Evolutionary conservation across 2,329 filamentous ascomycete genomes (phyloP), one percentile per base, ranked within the genome.

Genomic region (Aspergillus sp.): DNA sequence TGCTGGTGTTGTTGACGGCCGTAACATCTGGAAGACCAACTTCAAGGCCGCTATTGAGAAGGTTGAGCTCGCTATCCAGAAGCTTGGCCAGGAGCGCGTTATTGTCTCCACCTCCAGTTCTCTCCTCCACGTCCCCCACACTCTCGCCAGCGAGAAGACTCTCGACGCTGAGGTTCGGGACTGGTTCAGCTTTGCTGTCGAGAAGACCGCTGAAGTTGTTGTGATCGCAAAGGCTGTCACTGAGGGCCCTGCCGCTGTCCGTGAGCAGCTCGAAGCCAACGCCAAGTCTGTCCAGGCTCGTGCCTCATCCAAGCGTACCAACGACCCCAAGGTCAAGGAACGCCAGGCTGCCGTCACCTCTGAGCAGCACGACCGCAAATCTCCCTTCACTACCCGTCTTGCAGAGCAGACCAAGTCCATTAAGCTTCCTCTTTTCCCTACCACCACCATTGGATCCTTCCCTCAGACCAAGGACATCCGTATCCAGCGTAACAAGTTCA

Each of bases 21-120:
- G 95, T 73, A 99, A 99, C 87, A 98, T 99, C 85, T 99, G 95
- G 95, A 99, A 99, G 90, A 97, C 92, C 81, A 96, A 98, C 88
- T 90, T 97, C 83, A 90, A 96, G 87, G 87, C 87, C 71, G 92
- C 95, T 73, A 96, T 99, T 66, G 93, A 95, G 84, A 86, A 82
- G 64, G 89, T 95, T 62, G 91, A 98, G 87, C 83, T 86, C 60
- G 95, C 93, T 65, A 83, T 98, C 71, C 91, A 97, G 84, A 91
- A 96, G 84, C 87, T 99, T 64, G 93, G 95, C 82, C 93, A 96
- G 85, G 93, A 98, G 68, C 91, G 95, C 75, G 93, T 99, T 77
- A 90, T 99, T 68, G 91, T 96, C 68, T 90, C 95, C 74, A 97
- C 93, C 68, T 98, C 95, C 73, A 95, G 90, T 84, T 98, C 95